phyloP scores from a whole-genome alignment of 257 asterid genomes.

The Solanum etuberosum region DNA sequence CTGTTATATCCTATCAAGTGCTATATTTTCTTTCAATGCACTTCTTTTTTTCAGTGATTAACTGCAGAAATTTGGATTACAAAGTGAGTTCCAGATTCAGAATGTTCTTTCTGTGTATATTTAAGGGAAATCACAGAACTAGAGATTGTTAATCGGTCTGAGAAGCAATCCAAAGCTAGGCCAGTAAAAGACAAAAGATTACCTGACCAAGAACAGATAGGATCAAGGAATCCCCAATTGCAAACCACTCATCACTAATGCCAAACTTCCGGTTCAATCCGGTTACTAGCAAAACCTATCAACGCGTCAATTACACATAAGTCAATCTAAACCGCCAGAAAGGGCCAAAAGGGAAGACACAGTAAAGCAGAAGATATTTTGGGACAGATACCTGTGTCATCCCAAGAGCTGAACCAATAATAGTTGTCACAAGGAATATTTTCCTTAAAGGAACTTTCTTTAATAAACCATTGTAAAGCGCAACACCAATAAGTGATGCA shows the following conservation, averaged over 20 bases:
- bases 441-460: constrained; percentile 71
- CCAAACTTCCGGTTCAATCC: constrained; percentile 75
- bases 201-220: constrained; percentile 94
- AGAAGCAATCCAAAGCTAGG: background rate
- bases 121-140: background rate
- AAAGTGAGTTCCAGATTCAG: background rate
- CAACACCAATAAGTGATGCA: constrained; percentile 88
- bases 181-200: background rate
- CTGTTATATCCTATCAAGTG: background rate
- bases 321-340: background rate
- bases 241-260: constrained; percentile 90
- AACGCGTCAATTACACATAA: background rate
- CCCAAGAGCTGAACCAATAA: constrained; percentile 68
- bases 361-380: background rate
- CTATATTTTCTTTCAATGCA: background rate
- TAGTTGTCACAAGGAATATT: constrained; percentile 65
- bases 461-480: constrained; percentile 74
- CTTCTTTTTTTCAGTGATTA: background rate
- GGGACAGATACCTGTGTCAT: constrained; percentile 64
- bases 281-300: constrained; percentile 73
- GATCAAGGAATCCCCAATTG: constrained; percentile 86
- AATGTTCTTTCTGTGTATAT: background rate
- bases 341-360: background rate
- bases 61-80: background rate
- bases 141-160: background rate